A percentile compares a stretch with the other conserved stretches of the same genome.
Conservation (phyloP, 306 rosid genomes). For the Fragaria vesca region DNA sequence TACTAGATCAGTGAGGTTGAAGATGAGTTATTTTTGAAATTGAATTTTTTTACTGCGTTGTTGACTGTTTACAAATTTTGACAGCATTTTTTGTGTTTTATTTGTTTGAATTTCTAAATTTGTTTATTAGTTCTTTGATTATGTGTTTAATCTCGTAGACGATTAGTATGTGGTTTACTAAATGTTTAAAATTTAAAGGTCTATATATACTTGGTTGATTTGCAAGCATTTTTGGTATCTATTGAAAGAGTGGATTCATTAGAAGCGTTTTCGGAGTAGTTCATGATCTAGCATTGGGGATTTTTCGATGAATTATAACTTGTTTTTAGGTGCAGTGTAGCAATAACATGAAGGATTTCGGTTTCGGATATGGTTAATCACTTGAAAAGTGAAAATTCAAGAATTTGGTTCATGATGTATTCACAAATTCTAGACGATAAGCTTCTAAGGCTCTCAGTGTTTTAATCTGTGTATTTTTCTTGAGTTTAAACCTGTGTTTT, state of each 20-base stretch:
- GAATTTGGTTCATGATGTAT: background rate
- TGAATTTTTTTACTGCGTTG: slow-evolving; percentile 29
- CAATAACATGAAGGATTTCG: background rate
- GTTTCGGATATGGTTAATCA: background rate
- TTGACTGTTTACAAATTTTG: slow-evolving; percentile 16
- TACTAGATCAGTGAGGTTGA: slow-evolving; percentile 27
- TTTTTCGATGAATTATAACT: background rate
- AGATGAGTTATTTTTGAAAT: slow-evolving; percentile 18
- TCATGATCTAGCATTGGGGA: background rate
- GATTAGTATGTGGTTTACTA: background rate
- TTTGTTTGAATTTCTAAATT: background rate
- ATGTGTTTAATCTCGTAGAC: background rate
- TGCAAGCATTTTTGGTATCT: background rate
- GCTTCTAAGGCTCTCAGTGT: background rate
- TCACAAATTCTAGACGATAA: background rate
- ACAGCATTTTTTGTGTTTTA: background rate
- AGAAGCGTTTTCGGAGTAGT: background rate
- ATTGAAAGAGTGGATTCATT: background rate
- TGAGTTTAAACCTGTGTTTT: background rate
- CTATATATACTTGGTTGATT: background rate
- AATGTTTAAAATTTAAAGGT: background rate
- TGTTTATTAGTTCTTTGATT: background rate
- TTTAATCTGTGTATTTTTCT: background rate
- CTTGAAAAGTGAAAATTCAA: background rate
- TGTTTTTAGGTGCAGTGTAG: slow-evolving; percentile 2